Evolutionary conservation across 768 basidiomycete genomes (phyloP).

Genomic region (Myochromella boudieri): DNA sequence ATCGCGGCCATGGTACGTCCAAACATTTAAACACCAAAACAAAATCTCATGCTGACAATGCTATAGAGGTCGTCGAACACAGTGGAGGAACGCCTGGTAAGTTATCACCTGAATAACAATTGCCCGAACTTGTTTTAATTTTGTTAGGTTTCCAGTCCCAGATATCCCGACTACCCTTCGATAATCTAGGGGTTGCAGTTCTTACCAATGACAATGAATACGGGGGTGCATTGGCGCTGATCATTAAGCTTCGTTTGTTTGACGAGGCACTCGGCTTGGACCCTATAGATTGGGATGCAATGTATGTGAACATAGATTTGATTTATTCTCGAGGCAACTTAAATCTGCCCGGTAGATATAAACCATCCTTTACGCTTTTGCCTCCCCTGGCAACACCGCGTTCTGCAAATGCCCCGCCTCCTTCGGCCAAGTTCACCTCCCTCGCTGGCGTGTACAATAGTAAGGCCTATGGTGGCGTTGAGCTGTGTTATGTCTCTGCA

Average conservation of each 20-base stretch:
- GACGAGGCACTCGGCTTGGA: conserved; percentile 21
- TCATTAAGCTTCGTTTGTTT: conserved; percentile 20
- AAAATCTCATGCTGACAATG: background rate
- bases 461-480: conserved; percentile 21
- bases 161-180: conserved; percentile 18
- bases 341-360: background rate
- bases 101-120: background rate
- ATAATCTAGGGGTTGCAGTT: conserved; percentile 21
- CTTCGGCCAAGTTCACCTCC: conserved; percentile 11
- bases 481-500: conserved; percentile 18
- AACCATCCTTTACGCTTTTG: background rate
- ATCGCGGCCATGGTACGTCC: conserved; percentile 18
- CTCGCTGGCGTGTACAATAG: conserved; percentile 22
- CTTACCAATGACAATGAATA: conserved; percentile 20
- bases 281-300: conserved; percentile 18
- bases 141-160: conserved; percentile 16
- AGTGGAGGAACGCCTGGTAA: conserved; percentile 14
- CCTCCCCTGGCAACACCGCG: conserved; percentile 1
- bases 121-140: background rate
- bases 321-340: background rate
- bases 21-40: background rate
- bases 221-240: conserved; percentile 11
- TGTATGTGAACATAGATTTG: background rate
- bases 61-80: conserved; percentile 14
- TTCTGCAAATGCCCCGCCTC: conserved; percentile 14